phyloP scores from a whole-genome alignment of 768 basidiomycete species.

The Ramaria rubella region DNA sequence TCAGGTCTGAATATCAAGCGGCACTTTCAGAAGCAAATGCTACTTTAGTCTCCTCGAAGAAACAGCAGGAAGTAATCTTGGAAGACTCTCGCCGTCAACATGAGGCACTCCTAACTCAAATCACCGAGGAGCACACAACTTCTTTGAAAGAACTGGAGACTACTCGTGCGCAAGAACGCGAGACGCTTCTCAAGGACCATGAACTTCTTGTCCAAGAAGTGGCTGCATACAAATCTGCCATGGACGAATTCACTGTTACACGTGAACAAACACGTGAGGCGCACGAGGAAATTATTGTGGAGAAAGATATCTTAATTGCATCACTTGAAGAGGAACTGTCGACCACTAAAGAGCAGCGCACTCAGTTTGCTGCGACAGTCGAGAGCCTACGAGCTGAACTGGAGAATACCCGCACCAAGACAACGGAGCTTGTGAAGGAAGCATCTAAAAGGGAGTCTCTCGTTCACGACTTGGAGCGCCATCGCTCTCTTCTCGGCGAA shows the following conservation, averaged over 20 bases:
- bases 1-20: conserved; percentile 44
- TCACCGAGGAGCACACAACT: conserved; percentile 39
- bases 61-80: conserved; percentile 29
- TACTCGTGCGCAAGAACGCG: conserved; percentile 44
- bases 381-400: conserved; percentile 53
- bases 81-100: conserved; percentile 31
- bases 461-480: conserved; percentile 67
- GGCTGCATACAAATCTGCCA: conserved; percentile 40
- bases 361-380: conserved; percentile 35
- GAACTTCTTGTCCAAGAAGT: conserved; percentile 48
- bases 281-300: conserved; percentile 39
- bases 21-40: conserved; percentile 37
- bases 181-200: conserved; percentile 32
- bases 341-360: conserved; percentile 33
- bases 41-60: conserved; percentile 32
- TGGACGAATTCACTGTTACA: conserved; percentile 35
- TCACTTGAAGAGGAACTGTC: conserved; percentile 46
- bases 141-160: conserved; percentile 44
- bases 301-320: conserved; percentile 43
- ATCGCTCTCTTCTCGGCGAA: conserved; percentile 70
- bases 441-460: conserved; percentile 71
- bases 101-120: conserved; percentile 34
- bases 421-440: conserved; percentile 59
- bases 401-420: conserved; percentile 48
- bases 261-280: conserved; percentile 25